Conservation (phyloP, 1,284 basidiomycete species). For the Mycena sp. region DNA sequence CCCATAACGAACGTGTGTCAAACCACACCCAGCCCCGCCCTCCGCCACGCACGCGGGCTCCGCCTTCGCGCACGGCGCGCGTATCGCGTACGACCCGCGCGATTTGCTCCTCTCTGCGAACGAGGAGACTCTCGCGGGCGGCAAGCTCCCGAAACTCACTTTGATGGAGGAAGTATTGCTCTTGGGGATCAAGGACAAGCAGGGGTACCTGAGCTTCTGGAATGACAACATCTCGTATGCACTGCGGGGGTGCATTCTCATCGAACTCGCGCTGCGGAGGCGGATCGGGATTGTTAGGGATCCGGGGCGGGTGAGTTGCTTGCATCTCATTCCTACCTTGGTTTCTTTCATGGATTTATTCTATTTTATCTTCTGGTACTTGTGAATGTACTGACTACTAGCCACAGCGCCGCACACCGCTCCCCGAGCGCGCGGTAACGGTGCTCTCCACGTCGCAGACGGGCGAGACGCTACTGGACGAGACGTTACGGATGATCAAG, state of each 20-base stretch:
- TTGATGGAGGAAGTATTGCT: constrained; percentile 97
- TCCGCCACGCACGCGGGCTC: constrained; percentile 62
- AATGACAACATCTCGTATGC: constrained; percentile 99
- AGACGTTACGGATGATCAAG: constrained; percentile 96
- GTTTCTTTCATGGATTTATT: background rate
- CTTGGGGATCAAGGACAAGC: constrained; percentile 91
- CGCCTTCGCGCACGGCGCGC: constrained; percentile 84
- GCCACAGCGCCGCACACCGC: constrained; percentile 71
- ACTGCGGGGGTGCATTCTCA: constrained; percentile 92
- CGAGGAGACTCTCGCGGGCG: constrained; percentile 74
- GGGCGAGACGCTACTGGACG: constrained; percentile 94
- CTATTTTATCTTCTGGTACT: background rate
- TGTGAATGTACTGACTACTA: constrained; percentile 40
- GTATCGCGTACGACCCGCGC: constrained; percentile 93
- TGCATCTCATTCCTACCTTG: background rate
- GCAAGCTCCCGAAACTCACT: constrained; percentile 87
- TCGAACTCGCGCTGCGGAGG: constrained; percentile 91
- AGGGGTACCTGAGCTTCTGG: constrained; percentile 96
- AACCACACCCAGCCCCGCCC: too few relatives aligned
- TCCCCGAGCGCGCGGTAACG: constrained; percentile 88
- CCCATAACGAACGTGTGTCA: background rate
- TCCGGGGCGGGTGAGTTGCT: constrained; percentile 45
- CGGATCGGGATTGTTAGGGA: constrained; percentile 91
- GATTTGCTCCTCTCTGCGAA: constrained; percentile 82
- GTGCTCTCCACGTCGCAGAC: constrained; percentile 90